phyloP scores from a whole-genome alignment of 306 rosid species.

The Medicago arabica region DNA sequence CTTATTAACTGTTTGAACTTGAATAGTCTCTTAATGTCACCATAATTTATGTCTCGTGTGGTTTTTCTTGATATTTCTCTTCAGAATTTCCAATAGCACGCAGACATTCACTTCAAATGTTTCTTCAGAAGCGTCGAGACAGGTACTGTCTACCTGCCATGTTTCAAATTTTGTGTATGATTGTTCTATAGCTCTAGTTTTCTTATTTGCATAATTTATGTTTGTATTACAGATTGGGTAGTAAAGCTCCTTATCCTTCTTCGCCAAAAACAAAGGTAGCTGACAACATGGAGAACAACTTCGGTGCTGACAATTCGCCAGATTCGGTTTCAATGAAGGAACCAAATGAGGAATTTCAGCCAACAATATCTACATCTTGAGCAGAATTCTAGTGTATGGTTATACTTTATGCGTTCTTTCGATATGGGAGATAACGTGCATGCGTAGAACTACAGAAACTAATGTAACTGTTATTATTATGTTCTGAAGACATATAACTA shows the following conservation, averaged over 20 bases:
- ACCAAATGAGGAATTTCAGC: conserved; percentile 50
- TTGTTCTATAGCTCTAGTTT: not conserved
- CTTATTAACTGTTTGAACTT: not conserved
- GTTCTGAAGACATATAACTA: conserved; percentile 29
- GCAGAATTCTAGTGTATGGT: not conserved
- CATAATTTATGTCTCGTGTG: not conserved
- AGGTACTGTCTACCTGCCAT: conserved; percentile 46
- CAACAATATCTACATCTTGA: conserved; percentile 48
- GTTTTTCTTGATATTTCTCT: conserved; percentile 24
- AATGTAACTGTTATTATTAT: conserved; percentile 16
- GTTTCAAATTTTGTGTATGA: conserved; percentile 13
- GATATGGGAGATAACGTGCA: conserved; percentile 2
- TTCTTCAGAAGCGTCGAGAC: conserved; percentile 74
- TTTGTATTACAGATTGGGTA: conserved; percentile 54
- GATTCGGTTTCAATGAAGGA: conserved; percentile 44
- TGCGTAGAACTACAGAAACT: conserved; percentile 36
- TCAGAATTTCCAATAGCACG: conserved; percentile 71
- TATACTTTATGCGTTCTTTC: not conserved
- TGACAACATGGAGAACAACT: conserved; percentile 45
- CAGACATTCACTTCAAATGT: conserved; percentile 69
- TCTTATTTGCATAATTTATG: conserved; percentile 24
- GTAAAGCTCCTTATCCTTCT: conserved; percentile 65
- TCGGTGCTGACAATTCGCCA: conserved; percentile 39
- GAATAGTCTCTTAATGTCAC: not conserved
- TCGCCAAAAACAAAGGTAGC: conserved; percentile 49